Evolutionary conservation across 139 green algal genomes (phyloP).

Genomic region (Pleodorina starrii): DNA sequence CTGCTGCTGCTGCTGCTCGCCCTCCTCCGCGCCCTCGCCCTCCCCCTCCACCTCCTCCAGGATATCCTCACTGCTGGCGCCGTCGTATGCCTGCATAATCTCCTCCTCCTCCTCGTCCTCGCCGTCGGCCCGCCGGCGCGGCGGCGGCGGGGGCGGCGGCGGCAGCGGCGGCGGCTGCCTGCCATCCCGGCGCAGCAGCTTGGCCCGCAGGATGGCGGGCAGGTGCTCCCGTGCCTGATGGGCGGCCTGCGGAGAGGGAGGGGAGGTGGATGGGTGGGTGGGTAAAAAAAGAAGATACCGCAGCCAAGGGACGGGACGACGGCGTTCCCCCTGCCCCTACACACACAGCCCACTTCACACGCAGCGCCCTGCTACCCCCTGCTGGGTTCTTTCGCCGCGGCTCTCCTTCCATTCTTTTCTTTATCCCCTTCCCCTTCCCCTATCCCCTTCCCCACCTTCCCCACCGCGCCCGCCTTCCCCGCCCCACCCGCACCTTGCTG

Average conservation of each 20-base stretch:
- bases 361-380: no score
- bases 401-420: no score
- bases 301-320: no score
- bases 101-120: slow-evolving; percentile 15
- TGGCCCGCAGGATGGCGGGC: slow-evolving; percentile 21
- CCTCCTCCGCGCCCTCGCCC: not conserved
- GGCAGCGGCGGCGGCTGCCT: slow-evolving; percentile 15
- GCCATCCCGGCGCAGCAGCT: slow-evolving; percentile 31
- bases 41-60: not conserved
- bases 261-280: no score
- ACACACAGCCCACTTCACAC: no score
- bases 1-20: no score
- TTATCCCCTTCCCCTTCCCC: no score
- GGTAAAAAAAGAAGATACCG: no score
- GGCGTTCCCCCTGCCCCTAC: no score
- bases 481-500: slow-evolving; percentile 42
- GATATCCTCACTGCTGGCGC: not conserved
- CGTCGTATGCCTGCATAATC: not conserved
- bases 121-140: not conserved
- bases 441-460: no score
- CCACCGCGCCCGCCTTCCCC: no score
- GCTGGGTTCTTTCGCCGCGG: no score
- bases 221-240: not conserved
- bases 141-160: slow-evolving; percentile 10
- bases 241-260: not conserved